A percentile compares a stretch with the other conserved stretches of the same genome.
Conservation (phyloP, 257 asterid species). For the Phtheirospermum japonicum region DNA sequence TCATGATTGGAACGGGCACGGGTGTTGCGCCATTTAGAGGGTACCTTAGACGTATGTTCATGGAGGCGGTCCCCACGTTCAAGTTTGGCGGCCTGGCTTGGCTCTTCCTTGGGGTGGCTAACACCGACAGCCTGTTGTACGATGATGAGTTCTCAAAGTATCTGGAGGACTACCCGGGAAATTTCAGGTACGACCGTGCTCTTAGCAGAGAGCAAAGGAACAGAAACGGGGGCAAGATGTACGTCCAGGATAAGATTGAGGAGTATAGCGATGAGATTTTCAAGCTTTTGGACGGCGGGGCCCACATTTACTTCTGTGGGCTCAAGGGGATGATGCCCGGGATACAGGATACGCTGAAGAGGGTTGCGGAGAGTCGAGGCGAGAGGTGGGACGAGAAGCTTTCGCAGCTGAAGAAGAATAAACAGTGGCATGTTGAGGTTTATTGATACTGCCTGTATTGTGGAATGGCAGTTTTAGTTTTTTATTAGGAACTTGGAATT, state of each 20-base stretch:
- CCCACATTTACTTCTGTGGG: constrained; percentile 94
- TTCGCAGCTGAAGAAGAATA: constrained; percentile 79
- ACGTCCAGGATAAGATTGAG: constrained; percentile 92
- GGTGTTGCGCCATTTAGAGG: constrained; percentile 95
- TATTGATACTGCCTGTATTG: constrained; percentile 37
- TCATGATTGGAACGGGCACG: constrained; percentile 95
- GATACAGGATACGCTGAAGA: constrained; percentile 85
- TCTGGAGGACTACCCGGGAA: constrained; percentile 61
- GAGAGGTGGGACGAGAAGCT: constrained; percentile 94
- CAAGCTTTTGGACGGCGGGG: constrained; percentile 80
- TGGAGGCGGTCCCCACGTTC: constrained; percentile 78
- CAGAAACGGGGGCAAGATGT: constrained; percentile 91
- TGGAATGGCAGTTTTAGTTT: neutral
- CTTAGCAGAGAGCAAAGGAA: constrained; percentile 91
- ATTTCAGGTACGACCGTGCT: constrained; percentile 82
- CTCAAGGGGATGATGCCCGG: constrained; percentile 99
- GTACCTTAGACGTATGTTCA: constrained; percentile 95
- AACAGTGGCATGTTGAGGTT: constrained; percentile 98
- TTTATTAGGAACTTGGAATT: neutral
- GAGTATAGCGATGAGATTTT: constrained; percentile 92
- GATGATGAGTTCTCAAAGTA: constrained; percentile 83
- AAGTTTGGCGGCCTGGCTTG: constrained; percentile 88
- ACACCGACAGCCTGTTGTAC: constrained; percentile 78
- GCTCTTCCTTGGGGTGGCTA: constrained; percentile 99
- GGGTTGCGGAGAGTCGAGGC: constrained; percentile 81